phyloP scores from a whole-genome alignment of 169 alveolate species.

The Cryptosporidium viatorum region DNA sequence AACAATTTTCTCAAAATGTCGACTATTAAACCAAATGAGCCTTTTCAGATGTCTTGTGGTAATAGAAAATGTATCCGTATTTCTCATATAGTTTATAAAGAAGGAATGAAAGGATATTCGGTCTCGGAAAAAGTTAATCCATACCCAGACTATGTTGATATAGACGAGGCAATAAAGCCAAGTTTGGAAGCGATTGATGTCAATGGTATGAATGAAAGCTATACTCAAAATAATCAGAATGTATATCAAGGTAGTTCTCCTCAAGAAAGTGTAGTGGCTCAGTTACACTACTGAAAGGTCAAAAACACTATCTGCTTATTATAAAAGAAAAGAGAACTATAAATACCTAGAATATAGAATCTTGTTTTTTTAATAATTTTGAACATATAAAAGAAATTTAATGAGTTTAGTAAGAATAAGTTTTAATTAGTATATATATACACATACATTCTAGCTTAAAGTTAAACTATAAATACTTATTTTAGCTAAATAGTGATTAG shows the following conservation, averaged over 20 bases:
- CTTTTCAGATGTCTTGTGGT: slow-evolving; percentile 70
- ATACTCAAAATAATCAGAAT: neutral
- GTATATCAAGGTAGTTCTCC: neutral
- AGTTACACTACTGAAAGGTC: slow-evolving; percentile 15
- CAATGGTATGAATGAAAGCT: neutral
- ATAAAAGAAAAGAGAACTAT: too few species aligned
- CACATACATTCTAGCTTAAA: neutral
- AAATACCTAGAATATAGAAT: neutral
- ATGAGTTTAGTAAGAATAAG: neutral
- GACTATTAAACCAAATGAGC: slow-evolving; percentile 35
- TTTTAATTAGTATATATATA: neutral
- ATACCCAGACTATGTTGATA: slow-evolving; percentile 54
- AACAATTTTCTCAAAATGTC: slow-evolving; percentile 37
- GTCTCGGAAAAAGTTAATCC: slow-evolving; percentile 67
- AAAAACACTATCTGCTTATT: neutral
- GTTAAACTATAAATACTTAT: neutral
- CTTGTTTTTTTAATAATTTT: too few species aligned
- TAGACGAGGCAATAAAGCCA: slow-evolving; percentile 34
- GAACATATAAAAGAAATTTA: neutral
- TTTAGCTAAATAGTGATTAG: neutral
- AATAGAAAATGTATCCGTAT: slow-evolving; percentile 62
- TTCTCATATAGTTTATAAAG: slow-evolving; percentile 62
- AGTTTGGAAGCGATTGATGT: neutral
- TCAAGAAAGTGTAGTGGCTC: slow-evolving; percentile 21
- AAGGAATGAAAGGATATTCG: slow-evolving; percentile 44